Evolutionary conservation across 495 filamentous ascomycete species (phyloP).

Genomic region (Pyrenula massariospora): DNA sequence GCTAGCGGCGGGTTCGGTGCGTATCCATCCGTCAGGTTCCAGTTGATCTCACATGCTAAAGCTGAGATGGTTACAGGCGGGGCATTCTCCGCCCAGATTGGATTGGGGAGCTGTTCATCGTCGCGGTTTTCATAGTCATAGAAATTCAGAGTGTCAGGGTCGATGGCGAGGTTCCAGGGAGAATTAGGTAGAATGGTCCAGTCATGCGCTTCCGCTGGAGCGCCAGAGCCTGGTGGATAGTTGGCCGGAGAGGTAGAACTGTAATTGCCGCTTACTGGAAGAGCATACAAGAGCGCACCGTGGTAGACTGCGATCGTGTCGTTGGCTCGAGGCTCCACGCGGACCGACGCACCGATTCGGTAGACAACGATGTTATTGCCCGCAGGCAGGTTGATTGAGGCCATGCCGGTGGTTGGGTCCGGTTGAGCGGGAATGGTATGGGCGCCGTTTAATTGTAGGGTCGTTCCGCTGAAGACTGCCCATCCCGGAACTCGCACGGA

Average conservation of each 20-base stretch:
- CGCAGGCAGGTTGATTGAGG: slow-evolving; percentile 6
- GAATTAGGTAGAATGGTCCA: slow-evolving; percentile 21
- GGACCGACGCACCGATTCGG: slow-evolving; percentile 12
- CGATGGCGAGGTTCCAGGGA: slow-evolving; percentile 38
- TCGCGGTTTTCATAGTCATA: slow-evolving; percentile 8
- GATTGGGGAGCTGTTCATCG: slow-evolving; percentile 23
- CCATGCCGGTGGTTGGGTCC: slow-evolving; percentile 16
- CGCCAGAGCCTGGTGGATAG: slow-evolving; percentile 8
- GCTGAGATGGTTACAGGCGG: slow-evolving; percentile 37
- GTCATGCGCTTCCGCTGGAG: slow-evolving; percentile 23
- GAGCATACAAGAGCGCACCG: slow-evolving; percentile 43
- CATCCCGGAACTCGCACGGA: slow-evolving; percentile 38
- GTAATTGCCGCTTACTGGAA: slow-evolving; percentile 24
- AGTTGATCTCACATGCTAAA: slow-evolving; percentile 40
- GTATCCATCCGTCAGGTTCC: slow-evolving; percentile 30
- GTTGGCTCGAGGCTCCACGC: slow-evolving; percentile 30
- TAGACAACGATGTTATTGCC: slow-evolving; percentile 14
- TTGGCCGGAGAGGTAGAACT: slow-evolving; percentile 9
- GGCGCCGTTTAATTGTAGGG: slow-evolving; percentile 7
- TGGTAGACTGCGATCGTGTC: slow-evolving; percentile 41
- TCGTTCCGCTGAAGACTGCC: slow-evolving; percentile 20
- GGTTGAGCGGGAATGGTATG: slow-evolving; percentile 1
- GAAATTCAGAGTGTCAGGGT: slow-evolving; percentile 25
- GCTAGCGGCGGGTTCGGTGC: slow-evolving; percentile 32
- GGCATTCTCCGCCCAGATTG: slow-evolving; percentile 35